A percentile compares a stretch with the other conserved stretches of the same genome.
Conservation (phyloP, 2,329 filamentous ascomycete genomes). For the Fusarium torulosum region DNA sequence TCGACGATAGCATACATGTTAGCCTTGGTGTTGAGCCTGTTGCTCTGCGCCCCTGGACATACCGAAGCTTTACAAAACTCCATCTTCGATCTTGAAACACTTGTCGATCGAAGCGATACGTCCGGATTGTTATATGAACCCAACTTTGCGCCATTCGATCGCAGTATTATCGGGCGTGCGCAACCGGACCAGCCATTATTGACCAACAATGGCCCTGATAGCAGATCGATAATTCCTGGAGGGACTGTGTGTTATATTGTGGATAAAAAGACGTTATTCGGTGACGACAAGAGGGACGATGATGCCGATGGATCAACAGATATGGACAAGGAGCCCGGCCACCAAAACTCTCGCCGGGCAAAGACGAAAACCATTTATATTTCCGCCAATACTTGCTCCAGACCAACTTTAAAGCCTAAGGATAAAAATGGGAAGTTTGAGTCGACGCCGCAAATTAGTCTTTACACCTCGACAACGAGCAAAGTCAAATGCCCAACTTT, state of each 20-base stretch:
- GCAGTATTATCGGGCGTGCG: slow-evolving; percentile 72
- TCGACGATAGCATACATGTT: slow-evolving; percentile 72
- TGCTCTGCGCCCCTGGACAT: slow-evolving; percentile 69
- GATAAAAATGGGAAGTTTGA: slow-evolving; percentile 23
- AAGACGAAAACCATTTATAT: slow-evolving; percentile 73
- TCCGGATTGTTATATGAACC: slow-evolving; percentile 65
- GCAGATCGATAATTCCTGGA: slow-evolving; percentile 72
- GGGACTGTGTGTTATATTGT: slow-evolving; percentile 63
- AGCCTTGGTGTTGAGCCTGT: slow-evolving; percentile 66
- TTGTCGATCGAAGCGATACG: slow-evolving; percentile 21
- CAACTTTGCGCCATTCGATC: slow-evolving; percentile 71
- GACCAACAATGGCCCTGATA: slow-evolving; percentile 73
- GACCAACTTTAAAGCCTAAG: slow-evolving; percentile 66
- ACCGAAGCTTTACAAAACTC: slow-evolving; percentile 64
- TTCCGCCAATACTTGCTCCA: slow-evolving; percentile 86
- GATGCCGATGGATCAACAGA: slow-evolving; percentile 29
- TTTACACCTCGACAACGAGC: slow-evolving; percentile 77
- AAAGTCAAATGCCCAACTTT: slow-evolving; percentile 49
- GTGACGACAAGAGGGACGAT: slow-evolving; percentile 34
- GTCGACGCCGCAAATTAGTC: slow-evolving; percentile 76
- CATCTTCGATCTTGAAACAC: slow-evolving; percentile 30
- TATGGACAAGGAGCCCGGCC: slow-evolving; percentile 14
- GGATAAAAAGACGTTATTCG: slow-evolving; percentile 48
- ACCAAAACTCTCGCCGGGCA: slow-evolving; percentile 49
- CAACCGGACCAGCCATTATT: slow-evolving; percentile 63